These are phyloP conservation scores for Paxillus ammoniavirescens DNA, from an alignment of 768 basidiomycete species.

Conservation along the genomic window DNA sequence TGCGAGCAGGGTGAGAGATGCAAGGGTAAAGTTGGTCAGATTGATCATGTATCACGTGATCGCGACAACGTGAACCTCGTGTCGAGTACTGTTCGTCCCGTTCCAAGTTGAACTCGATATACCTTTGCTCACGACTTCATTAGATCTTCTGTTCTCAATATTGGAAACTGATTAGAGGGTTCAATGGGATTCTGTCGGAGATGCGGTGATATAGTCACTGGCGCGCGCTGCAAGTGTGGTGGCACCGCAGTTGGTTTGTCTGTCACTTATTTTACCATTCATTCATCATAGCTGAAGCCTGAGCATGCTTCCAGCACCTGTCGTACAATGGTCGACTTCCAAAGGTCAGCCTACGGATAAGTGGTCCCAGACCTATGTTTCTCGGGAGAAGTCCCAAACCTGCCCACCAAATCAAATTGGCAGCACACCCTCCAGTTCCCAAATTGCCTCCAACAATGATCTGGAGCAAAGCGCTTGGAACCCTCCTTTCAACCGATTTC, in stretches of 20 bases:
- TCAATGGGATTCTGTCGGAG: conserved; percentile 82
- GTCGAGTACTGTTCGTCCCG: neutral
- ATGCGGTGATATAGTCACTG: conserved; percentile 79
- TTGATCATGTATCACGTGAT: conserved; percentile 9
- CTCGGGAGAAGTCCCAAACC: conserved; percentile 49
- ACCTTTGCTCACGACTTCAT: neutral
- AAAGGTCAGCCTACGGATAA: conserved; percentile 52
- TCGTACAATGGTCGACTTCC: conserved; percentile 56
- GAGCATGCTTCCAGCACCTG: conserved; percentile 50
- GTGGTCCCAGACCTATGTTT: conserved; percentile 81
- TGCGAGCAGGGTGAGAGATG: too few relatives aligned
- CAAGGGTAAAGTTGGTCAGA: too few relatives aligned
- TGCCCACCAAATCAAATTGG: conserved; percentile 28
- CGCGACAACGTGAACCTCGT: neutral
- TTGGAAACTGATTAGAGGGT: neutral
- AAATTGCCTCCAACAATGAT: conserved; percentile 6
- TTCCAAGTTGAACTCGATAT: neutral
- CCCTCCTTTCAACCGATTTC: conserved; percentile 41
- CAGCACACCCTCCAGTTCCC: conserved; percentile 7
- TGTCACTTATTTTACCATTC: conserved; percentile 4
- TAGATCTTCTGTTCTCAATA: neutral
- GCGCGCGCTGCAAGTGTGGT: conserved; percentile 75
- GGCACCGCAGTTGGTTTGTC: conserved; percentile 74
- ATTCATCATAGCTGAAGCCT: conserved; percentile 13
- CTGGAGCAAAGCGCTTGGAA: conserved; percentile 2